Base-by-base conservation (phyloP, 139 green algal species). In the Asterochloris erici region DNA sequence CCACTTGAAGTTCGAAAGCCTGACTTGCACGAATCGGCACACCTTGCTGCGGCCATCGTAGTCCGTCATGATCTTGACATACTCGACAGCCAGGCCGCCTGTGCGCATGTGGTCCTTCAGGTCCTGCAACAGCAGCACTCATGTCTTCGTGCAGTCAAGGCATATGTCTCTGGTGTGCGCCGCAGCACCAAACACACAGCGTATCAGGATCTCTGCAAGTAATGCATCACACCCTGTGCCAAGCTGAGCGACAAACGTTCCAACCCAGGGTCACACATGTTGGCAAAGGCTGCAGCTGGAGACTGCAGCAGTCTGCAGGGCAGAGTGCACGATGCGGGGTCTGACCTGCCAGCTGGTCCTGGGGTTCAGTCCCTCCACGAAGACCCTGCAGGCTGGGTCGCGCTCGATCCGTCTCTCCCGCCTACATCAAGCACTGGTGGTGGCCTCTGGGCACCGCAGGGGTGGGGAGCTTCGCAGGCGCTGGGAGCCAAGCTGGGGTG, bases 1-100 rank as follows among this genome's bases (percentile, higher is more conserved):
- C 38, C 38, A 54, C 38, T 54, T 54, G 38, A 54, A 54, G 38
- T 54, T 2, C 38, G 38, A 54, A 54, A 54, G 38, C 16, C 23
- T 28, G 24, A 9, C 63, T 2, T 54, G 26, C 24, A 28, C 2
- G 24, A 54, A 10, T 54, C 6, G 23, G 0, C 16, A 11, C 27
- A 81, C 77, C 77, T 73, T 81, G 26, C 61, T 47, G 16, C 27
- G 26, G 6, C 77, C 77, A 74, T 81, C 63, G 54, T 69, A 81
- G 63, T 81, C 77, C 23, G 73, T 28, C 63, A 81, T 74, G 13
- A 81, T 81, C 77, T 81, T 81, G 26, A 81, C 77, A 81, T 81
- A 81, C 63, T 81, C 77, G 9, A 81, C 77, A 28, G 68, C 60
- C 27, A 38, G 62, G 61, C 77, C 77, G 38, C 61, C 63, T 14